phyloP scores from a whole-genome alignment of 2,329 filamentous ascomycete genomes.

The Capronia americana region DNA sequence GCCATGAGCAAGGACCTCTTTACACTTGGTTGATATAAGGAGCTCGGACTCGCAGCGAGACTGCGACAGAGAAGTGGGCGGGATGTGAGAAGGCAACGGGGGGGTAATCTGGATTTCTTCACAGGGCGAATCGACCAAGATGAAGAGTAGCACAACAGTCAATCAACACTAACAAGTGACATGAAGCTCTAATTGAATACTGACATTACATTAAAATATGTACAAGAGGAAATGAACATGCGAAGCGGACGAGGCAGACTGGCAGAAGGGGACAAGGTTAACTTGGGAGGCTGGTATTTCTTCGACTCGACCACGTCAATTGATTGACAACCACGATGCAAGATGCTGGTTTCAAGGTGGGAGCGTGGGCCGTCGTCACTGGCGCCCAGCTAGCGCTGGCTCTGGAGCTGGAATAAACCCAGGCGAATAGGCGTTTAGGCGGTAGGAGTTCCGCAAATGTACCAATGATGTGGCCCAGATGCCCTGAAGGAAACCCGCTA shows the following conservation, averaged over 20 bases:
- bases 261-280: slow-evolving; percentile 16
- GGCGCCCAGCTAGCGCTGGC: slow-evolving; percentile 6
- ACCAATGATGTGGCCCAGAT: not conserved
- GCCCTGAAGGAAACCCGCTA: not conserved
- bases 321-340: slow-evolving; percentile 4
- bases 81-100: not conserved
- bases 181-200: slow-evolving; percentile 22
- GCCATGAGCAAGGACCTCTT: slow-evolving; percentile 17
- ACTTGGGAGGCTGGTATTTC: slow-evolving; percentile 21
- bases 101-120: not conserved
- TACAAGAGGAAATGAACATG: slow-evolving; percentile 31
- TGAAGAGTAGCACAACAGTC: slow-evolving; percentile 20
- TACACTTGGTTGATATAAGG: not conserved
- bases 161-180: slow-evolving; percentile 11
- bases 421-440: not conserved
- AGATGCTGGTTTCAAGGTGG: slow-evolving; percentile 15
- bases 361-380: slow-evolving; percentile 15
- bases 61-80: not conserved
- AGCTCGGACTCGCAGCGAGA: not conserved
- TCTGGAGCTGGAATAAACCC: not conserved
- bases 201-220: slow-evolving; percentile 24
- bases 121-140: slow-evolving; percentile 4
- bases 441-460: not conserved
- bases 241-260: slow-evolving; percentile 22
- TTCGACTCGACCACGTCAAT: slow-evolving; percentile 19